These are phyloP conservation scores for Cladosporium sp. DNA, from an alignment of 2,329 filamentous ascomycete genomes.

Conservation along the genomic window DNA sequence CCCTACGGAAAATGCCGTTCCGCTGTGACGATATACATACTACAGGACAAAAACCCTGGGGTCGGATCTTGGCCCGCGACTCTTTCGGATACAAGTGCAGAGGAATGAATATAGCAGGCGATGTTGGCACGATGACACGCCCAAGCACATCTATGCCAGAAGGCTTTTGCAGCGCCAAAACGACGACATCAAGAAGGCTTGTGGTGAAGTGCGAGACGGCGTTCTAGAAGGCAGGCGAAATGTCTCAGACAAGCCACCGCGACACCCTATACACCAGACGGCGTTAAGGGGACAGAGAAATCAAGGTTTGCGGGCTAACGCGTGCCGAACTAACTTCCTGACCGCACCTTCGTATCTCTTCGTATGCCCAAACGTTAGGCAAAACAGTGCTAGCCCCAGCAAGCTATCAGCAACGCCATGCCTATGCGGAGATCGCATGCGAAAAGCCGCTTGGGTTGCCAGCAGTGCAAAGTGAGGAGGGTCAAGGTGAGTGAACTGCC, in stretches of 20 bases:
- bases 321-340: constrained; percentile 10
- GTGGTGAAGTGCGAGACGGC: too few species aligned
- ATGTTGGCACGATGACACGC: too few species aligned
- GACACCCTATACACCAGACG: not conserved
- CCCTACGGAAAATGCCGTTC: too few species aligned
- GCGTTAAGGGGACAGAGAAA: not conserved
- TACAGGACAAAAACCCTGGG: too few species aligned
- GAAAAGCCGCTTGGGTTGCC: constrained; percentile 24
- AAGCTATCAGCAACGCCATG: constrained; percentile 4
- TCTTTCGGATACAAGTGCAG: too few species aligned
- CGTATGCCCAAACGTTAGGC: constrained; percentile 11
- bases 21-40: too few species aligned
- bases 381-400: not conserved
- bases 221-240: not conserved
- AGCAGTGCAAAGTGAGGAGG: constrained; percentile 25
- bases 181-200: too few species aligned
- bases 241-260: not conserved
- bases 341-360: constrained; percentile 11
- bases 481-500: constrained; percentile 20
- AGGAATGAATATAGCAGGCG: too few species aligned
- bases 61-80: too few species aligned
- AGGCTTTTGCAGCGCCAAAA: too few species aligned
- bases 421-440: constrained; percentile 19
- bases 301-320: constrained; percentile 11
- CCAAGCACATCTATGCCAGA: too few species aligned